Evolutionary conservation across 1,139 yeast species (phyloP).

Genomic region (Lodderomyces pseudojiufengensis): DNA sequence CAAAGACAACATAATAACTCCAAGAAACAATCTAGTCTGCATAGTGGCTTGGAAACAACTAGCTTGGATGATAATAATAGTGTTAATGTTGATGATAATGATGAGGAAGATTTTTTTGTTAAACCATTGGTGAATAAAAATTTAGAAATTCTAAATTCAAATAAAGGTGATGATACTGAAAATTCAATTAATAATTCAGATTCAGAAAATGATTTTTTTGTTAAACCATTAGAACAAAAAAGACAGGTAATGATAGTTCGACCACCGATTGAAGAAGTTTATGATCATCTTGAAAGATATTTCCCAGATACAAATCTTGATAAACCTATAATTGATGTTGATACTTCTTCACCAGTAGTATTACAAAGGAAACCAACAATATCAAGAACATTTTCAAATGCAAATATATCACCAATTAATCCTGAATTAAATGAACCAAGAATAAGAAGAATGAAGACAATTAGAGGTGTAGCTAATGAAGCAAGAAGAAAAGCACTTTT

Average conservation of each 20-base stretch:
- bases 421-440: constrained; percentile 18
- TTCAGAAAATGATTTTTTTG: constrained; percentile 24
- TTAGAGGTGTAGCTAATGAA: constrained; percentile 88
- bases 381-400: constrained; percentile 47
- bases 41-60: background rate
- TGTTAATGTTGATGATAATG: constrained; percentile 24
- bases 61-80: constrained; percentile 7
- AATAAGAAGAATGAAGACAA: constrained; percentile 65
- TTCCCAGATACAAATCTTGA: constrained; percentile 93
- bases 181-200: constrained; percentile 16
- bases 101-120: constrained; percentile 60
- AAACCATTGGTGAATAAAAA: constrained; percentile 32
- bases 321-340: constrained; percentile 83
- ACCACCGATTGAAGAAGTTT: constrained; percentile 93
- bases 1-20: constrained; percentile 12
- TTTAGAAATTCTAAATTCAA: background rate
- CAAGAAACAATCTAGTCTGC: background rate
- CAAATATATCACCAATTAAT: constrained; percentile 40
- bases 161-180: constrained; percentile 4
- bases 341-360: constrained; percentile 45
- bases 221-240: constrained; percentile 21
- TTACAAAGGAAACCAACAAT: constrained; percentile 32
- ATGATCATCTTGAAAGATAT: constrained; percentile 84
- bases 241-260: constrained; percentile 48
- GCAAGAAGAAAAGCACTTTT: constrained; percentile 60